Evolutionary conservation across 768 basidiomycete genomes (phyloP), one percentile per base, ranked within the genome.

Genomic region (Leccinum fibrillosum): DNA sequence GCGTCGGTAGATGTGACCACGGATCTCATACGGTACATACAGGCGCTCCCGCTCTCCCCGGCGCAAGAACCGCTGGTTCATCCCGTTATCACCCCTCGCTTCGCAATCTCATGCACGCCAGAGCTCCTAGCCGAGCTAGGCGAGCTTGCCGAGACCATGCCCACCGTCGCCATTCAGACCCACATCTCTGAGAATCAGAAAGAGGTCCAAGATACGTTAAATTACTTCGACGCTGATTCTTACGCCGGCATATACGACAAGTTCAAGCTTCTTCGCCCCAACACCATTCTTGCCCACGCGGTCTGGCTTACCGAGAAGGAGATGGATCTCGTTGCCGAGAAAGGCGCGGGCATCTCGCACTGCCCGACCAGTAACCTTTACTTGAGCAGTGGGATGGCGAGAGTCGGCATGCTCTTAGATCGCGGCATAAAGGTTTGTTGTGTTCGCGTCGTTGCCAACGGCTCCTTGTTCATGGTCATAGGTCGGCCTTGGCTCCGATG

Each of bases 361-460:
- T 98, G 96, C 69, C 94, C 96, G 19, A 89, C 89, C 26, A 95
- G 92, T 66, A 98, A 98, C 72, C 90, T 96, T 71, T 90, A 96
- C 74, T 69, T 98, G 52, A 81, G 86, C 35, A 94, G 92, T 62
- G 96, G 96, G 1, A 79, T 92, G 28, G 89, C 94, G 2, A 83
- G 82, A 17, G 82, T 98, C 6, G 92, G 89, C 3, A 75, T 80
- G 60, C 86, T 89, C 73, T 77, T 98, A 12, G 94, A 98, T 71
- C 75, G 72, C 49, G 94, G 91, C 3, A 82, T 98, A 70, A 97
- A 97, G 81, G 94, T 90, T 56, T 28, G 75, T 65, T 48, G 1
- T 52, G 3, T 60, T 53, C 21, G 49, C 51, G 47, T 49, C 28
- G 28, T 48, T 17, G 13, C n/a, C n/a, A 25, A 35, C 52, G 50